A percentile compares a stretch with the other conserved stretches of the same genome.
Conservation (phyloP, 257 asterid species). For the Fraxinus americana region DNA sequence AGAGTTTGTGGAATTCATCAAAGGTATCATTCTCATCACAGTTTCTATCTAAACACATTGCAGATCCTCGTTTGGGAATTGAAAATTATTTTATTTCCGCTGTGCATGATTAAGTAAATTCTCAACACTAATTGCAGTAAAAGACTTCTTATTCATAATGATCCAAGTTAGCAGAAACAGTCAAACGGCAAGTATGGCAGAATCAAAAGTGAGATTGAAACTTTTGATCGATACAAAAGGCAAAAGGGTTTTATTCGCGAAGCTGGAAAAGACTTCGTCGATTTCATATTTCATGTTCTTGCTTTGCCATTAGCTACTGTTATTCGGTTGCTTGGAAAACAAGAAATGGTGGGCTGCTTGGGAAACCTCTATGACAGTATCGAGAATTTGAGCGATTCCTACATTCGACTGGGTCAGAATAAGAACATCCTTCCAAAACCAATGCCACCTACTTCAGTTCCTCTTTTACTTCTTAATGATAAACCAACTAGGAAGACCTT, state of each 20-base stretch:
- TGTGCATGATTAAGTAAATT: too few species aligned
- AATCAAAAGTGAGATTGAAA: background rate
- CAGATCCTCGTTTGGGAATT: too few species aligned
- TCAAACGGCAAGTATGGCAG: background rate
- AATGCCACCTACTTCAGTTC: background rate
- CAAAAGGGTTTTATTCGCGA: background rate
- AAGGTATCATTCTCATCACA: too few species aligned
- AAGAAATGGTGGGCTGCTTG: slow-evolving; percentile 33
- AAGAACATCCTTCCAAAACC: slow-evolving; percentile 37
- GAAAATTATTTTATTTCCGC: too few species aligned
- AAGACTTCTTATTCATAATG: too few species aligned
- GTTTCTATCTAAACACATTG: too few species aligned
- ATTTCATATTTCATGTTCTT: background rate
- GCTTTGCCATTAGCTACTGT: slow-evolving; percentile 19
- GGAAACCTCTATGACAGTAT: slow-evolving; percentile 36
- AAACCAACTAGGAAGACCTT: background rate
- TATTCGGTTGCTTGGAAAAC: slow-evolving; percentile 18
- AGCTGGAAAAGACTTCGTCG: background rate
- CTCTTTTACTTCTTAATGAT: background rate
- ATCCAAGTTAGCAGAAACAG: too few species aligned
- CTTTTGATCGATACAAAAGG: background rate
- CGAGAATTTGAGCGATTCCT: slow-evolving; percentile 26
- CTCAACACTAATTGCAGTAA: too few species aligned
- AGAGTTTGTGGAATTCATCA: too few species aligned
- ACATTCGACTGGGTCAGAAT: slow-evolving; percentile 16